A percentile compares a stretch with the other conserved stretches of the same genome.
Evolutionary conservation across 768 basidiomycete species (phyloP).

Genomic region (Guyanaporus albipodus): DNA sequence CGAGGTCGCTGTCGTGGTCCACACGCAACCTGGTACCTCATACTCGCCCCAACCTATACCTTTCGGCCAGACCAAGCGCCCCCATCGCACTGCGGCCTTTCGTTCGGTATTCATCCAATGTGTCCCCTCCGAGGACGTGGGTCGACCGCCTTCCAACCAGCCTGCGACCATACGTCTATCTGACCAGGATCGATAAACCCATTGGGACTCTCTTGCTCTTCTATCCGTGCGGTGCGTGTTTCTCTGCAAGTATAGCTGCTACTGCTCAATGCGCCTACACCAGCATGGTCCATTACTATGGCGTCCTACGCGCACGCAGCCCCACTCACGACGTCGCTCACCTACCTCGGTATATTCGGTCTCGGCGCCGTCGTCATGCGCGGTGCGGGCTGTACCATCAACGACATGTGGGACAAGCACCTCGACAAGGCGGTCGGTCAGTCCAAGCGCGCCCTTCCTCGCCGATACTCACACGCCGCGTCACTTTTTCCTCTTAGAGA

Average conservation of each 20-base stretch:
- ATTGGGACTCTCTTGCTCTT: conserved; percentile 90
- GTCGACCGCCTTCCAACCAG: conserved; percentile 58
- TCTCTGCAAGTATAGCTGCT: background rate
- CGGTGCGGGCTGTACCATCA: conserved; percentile 97
- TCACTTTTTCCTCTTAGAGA: conserved; percentile 42
- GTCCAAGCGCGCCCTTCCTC: background rate
- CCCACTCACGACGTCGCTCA: conserved; percentile 64
- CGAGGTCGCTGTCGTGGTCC: background rate
- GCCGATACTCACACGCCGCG: background rate
- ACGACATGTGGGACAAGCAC: conserved; percentile 96
- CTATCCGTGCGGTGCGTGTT: conserved; percentile 84
- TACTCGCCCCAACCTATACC: background rate
- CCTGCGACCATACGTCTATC: conserved; percentile 73
- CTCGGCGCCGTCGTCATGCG: conserved; percentile 93
- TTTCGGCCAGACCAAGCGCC: background rate
- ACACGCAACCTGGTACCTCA: background rate
- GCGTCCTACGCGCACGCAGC: conserved; percentile 76
- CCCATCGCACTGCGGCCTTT: background rate
- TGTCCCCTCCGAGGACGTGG: conserved; percentile 47
- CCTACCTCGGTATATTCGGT: conserved; percentile 81
- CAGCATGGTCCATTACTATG: conserved; percentile 99
- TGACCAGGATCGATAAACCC: conserved; percentile 92
- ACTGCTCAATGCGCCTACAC: background rate
- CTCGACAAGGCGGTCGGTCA: conserved; percentile 89
- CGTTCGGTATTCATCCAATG: conserved; percentile 16